A percentile compares a stretch with the other conserved stretches of the same genome.
phyloP scores from a whole-genome alignment of 371 early-diverging fungal species.

The Dinochytrium kinnereticum region DNA sequence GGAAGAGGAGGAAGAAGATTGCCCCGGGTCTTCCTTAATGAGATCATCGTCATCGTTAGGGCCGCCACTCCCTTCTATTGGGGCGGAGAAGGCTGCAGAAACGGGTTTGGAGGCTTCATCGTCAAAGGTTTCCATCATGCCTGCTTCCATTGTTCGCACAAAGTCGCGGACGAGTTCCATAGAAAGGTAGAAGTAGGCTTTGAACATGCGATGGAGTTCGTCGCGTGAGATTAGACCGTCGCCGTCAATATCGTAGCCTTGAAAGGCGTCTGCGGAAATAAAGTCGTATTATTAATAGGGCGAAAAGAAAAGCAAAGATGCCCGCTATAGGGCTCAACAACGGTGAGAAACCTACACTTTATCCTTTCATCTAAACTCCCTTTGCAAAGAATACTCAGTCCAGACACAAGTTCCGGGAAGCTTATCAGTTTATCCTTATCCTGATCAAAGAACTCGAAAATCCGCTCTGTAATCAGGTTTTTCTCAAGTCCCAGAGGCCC shows the following conservation, averaged over 20 bases:
- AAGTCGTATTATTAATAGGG: background rate
- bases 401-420: slow-evolving; percentile 84
- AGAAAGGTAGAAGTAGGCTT: slow-evolving; percentile 85
- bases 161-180: slow-evolving; percentile 90
- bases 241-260: slow-evolving; percentile 90
- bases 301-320: too few species aligned
- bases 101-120: slow-evolving; percentile 92
- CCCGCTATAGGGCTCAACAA: too few species aligned
- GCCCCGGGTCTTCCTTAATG: slow-evolving; percentile 30
- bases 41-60: slow-evolving; percentile 26
- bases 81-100: slow-evolving; percentile 87
- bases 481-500: slow-evolving; percentile 86
- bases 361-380: slow-evolving; percentile 90
- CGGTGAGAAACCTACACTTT: slow-evolving; percentile 70
- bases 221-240: slow-evolving; percentile 85
- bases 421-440: slow-evolving; percentile 76
- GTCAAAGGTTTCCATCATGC: slow-evolving; percentile 88
- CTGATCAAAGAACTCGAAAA: slow-evolving; percentile 89
- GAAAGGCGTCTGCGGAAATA: slow-evolving; percentile 74
- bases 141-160: slow-evolving; percentile 87
- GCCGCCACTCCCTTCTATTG: slow-evolving; percentile 60
- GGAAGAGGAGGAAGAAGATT: background rate
- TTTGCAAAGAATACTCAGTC: slow-evolving; percentile 82
- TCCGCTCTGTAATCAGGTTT: slow-evolving; percentile 84
- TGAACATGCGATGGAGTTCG: slow-evolving; percentile 88